These are phyloP conservation scores for Lithohypha guttulata DNA, from an alignment of 2,329 filamentous ascomycete species.

Conservation along the genomic window DNA sequence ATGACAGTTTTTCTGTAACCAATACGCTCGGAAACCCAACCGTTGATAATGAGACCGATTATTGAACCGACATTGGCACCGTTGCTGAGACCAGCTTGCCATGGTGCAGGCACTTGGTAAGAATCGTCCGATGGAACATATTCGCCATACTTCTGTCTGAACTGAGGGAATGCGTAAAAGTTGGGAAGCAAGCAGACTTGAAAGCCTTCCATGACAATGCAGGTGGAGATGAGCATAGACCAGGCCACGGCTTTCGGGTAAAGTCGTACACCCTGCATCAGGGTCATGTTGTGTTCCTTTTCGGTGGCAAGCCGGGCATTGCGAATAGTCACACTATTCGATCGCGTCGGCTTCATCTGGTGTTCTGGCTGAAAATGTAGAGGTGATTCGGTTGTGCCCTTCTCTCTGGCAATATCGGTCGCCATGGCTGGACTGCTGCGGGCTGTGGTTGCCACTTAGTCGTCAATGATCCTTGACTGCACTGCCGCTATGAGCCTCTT, in stretches of 20 bases:
- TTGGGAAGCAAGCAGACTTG: slow-evolving; percentile 72
- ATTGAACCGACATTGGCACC: slow-evolving; percentile 43
- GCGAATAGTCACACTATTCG: neutral
- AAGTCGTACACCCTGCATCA: slow-evolving; percentile 58
- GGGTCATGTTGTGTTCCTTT: slow-evolving; percentile 38
- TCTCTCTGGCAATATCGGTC: slow-evolving; percentile 11
- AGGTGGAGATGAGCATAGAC: slow-evolving; percentile 75
- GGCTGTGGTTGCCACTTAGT: neutral
- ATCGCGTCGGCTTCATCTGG: neutral
- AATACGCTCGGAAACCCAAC: slow-evolving; percentile 23
- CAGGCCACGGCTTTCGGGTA: slow-evolving; percentile 80
- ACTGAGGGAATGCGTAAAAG: slow-evolving; percentile 48
- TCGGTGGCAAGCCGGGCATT: slow-evolving; percentile 24
- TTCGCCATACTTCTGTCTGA: slow-evolving; percentile 32
- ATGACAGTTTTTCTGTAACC: slow-evolving; percentile 40
- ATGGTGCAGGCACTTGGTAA: slow-evolving; percentile 42
- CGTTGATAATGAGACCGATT: slow-evolving; percentile 25
- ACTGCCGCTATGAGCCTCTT: no score
- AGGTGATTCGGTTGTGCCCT: slow-evolving; percentile 9
- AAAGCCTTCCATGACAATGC: slow-evolving; percentile 86
- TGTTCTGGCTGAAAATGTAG: slow-evolving; percentile 10
- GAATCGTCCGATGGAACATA: slow-evolving; percentile 29
- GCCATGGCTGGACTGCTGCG: slow-evolving; percentile 6
- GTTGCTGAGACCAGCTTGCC: slow-evolving; percentile 48
- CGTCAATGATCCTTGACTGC: no score